phyloP scores from a whole-genome alignment of 257 asterid species.

The Ballota nigra region DNA sequence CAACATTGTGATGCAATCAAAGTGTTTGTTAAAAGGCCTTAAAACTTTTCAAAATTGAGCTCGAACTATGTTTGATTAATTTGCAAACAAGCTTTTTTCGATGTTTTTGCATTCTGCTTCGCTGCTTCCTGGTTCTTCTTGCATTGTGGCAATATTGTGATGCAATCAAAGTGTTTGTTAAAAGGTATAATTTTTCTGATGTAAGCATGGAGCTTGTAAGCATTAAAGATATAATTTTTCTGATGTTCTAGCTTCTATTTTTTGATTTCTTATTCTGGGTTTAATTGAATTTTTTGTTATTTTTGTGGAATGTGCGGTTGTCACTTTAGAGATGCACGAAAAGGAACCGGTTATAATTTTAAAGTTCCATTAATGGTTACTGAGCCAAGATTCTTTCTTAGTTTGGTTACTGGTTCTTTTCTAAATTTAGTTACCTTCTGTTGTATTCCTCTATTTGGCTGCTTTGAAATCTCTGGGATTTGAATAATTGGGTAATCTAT shows the following conservation, averaged over 20 bases:
- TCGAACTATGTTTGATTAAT: no score
- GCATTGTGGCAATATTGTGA: no score
- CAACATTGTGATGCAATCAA: no score
- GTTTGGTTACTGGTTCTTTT: background rate
- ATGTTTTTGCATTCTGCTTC: no score
- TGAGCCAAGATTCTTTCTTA: background rate
- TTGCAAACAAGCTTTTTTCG: no score
- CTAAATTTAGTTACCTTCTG: background rate
- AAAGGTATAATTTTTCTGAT: no score
- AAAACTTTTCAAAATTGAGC: no score
- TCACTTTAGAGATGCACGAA: background rate
- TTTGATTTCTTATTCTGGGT: background rate
- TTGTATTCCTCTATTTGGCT: slow-evolving; percentile 9
- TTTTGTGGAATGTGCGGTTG: background rate
- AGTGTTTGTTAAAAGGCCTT: no score
- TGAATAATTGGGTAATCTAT: background rate
- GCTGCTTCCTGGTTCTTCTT: no score
- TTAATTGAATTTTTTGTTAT: background rate
- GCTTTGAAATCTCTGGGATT: background rate
- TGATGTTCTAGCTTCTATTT: background rate
- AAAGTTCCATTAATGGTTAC: background rate
- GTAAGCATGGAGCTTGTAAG: slow-evolving; percentile 27
- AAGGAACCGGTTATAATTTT: background rate
- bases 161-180: no score
- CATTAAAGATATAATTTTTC: background rate